Conservation (phyloP, 192 early-diverging fungal genomes). For the Umbelopsis ramanniana region DNA sequence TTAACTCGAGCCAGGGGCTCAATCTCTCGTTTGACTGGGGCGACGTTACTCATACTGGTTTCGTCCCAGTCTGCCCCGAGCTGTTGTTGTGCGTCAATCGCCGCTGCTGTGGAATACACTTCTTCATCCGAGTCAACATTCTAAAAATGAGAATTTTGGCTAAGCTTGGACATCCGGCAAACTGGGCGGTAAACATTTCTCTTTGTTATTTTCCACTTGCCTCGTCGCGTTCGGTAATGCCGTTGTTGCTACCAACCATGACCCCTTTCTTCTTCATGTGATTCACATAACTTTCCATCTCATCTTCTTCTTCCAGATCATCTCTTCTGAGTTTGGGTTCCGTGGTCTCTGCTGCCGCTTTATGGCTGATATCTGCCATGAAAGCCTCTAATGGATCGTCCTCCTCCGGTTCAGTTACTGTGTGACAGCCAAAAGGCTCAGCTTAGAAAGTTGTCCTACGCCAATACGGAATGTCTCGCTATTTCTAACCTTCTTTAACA, state of each 20-base stretch:
- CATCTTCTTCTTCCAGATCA: slow-evolving; percentile 78
- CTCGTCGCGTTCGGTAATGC: slow-evolving; percentile 47
- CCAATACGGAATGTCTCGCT: no score
- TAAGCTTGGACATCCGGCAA: neutral
- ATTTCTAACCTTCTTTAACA: neutral
- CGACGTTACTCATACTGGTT: slow-evolving; percentile 21
- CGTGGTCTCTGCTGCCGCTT: slow-evolving; percentile 49
- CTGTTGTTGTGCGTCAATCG: slow-evolving; percentile 55
- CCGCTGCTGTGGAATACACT: slow-evolving; percentile 80
- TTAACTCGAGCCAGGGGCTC: slow-evolving; percentile 68
- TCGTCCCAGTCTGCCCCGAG: slow-evolving; percentile 39
- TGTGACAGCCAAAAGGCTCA: neutral
- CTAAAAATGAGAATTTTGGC: slow-evolving; percentile 25
- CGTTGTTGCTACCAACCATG: slow-evolving; percentile 63
- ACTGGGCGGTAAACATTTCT: neutral
- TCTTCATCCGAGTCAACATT: slow-evolving; percentile 81
- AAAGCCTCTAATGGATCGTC: slow-evolving; percentile 85
- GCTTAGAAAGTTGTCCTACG: no score
- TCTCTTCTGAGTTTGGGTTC: slow-evolving; percentile 59
- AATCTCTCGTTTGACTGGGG: slow-evolving; percentile 56
- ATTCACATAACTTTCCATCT: slow-evolving; percentile 74
- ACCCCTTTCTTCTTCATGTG: slow-evolving; percentile 78
- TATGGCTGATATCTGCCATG: slow-evolving; percentile 73
- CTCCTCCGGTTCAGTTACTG: slow-evolving; percentile 49
- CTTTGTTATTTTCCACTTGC: slow-evolving; percentile 29